Conservation (phyloP, 1,284 basidiomycete genomes). For the Leccinum glutinopallens region DNA sequence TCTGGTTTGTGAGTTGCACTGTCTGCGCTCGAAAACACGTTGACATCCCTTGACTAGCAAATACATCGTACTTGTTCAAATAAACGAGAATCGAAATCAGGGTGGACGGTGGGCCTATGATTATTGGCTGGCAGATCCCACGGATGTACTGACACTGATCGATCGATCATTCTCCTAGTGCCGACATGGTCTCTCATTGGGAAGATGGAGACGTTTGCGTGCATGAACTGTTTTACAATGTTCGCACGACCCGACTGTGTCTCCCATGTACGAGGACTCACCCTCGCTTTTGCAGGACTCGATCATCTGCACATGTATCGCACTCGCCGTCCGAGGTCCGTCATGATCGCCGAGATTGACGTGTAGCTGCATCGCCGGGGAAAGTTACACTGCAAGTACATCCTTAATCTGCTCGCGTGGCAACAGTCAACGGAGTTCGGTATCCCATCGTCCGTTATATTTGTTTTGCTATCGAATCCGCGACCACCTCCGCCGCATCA, state of each 20-base stretch:
- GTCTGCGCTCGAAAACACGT: conserved; percentile 7
- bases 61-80: conserved; percentile 80
- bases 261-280: conserved; percentile 16
- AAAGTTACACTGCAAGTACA: conserved; percentile 27
- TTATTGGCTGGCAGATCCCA: conserved; percentile 3
- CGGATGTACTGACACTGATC: conserved; percentile 13
- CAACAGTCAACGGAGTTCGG: conserved; percentile 22
- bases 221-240: conserved; percentile 36
- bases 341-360: conserved; percentile 25
- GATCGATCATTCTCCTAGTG: conserved; percentile 33
- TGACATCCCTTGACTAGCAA: conserved; percentile 52
- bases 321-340: conserved; percentile 35
- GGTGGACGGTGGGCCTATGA: conserved; percentile 63
- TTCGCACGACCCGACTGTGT: conserved; percentile 21
- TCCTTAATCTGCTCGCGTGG: conserved; percentile 24
- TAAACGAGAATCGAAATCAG: conserved; percentile 79
- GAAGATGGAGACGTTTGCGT: conserved; percentile 36
- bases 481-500: conserved; percentile 18
- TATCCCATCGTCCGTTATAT: conserved; percentile 24
- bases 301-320: conserved; percentile 39
- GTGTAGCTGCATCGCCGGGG: conserved; percentile 31
- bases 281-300: conserved; percentile 31
- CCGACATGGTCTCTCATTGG: conserved; percentile 39
- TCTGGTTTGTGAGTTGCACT: conserved; percentile 68
- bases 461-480: conserved; percentile 26